Evolutionary conservation across 768 basidiomycete species (phyloP), one percentile per base, ranked within the genome.

Genomic region (Fibroporia radiculosa): DNA sequence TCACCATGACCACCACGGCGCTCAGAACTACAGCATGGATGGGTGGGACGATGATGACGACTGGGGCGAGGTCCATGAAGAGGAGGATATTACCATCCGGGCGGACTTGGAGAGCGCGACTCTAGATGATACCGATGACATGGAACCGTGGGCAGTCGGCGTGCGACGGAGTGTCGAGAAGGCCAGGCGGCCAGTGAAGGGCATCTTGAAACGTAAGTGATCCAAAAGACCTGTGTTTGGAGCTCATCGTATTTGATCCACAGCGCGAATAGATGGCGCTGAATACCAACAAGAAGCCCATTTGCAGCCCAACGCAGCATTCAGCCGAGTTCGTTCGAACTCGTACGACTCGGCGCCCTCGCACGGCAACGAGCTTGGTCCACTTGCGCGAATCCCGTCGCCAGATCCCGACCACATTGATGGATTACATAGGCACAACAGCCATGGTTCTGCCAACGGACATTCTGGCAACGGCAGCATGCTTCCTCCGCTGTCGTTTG

Each of bases 401-500:
- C 82, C 86, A 2, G 86, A 93, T 58, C 85, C 88, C 42, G 85
- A 84, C 59, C 82, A 86, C 51, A 91, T 88, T 52, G 91, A 87
- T 54, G 90, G 84, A n/a, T 72, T 93, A 46, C 84, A 87, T 51
- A 73, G 78, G 57, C 82, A 84, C 58, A 66, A 69, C 28, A 71
- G 72, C 10, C 76, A 79, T 55, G 72, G 75, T n/a, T 71, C 73
- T 35, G 61, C 66, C 25, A 69, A 71, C 35, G 28, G 33, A n/a
- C 18, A 46, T 23, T 44, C 8, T 7, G 23, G 39, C 45, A 29
- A 42, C 39, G 42, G 58, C 44, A 55, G 64, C 18, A 68, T 63
- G 62, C 63, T 82, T 36, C 78, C 81, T n/a, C 69, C 75, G 33
- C 72, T 80, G 54, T 70, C 76, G 12, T 82, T 79, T 63, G 67